phyloP scores from a whole-genome alignment of 2,329 filamentous ascomycete genomes.

The Colletotrichum tropicicola region DNA sequence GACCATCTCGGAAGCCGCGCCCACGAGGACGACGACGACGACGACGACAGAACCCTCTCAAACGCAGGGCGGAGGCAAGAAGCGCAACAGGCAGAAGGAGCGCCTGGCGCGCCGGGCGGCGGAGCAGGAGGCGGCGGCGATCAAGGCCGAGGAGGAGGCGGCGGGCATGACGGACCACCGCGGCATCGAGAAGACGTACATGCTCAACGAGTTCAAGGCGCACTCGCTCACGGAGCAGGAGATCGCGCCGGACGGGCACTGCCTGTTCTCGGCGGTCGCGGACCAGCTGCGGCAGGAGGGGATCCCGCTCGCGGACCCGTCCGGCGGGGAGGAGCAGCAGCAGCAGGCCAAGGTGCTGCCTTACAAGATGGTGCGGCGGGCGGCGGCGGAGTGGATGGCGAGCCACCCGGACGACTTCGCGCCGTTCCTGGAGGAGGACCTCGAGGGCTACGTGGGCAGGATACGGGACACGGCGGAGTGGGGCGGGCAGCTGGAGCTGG shows the following conservation, averaged over 20 bases:
- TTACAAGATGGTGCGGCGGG: slow-evolving; percentile 75
- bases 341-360: slow-evolving; percentile 37
- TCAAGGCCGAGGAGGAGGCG: slow-evolving; percentile 79
- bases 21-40: not conserved
- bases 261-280: slow-evolving; percentile 90
- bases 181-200: slow-evolving; percentile 72
- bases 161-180: slow-evolving; percentile 77
- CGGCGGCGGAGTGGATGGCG: slow-evolving; percentile 81
- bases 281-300: slow-evolving; percentile 74
- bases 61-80: slow-evolving; percentile 58
- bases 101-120: slow-evolving; percentile 88
- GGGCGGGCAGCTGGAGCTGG: slow-evolving; percentile 92
- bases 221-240: slow-evolving; percentile 77
- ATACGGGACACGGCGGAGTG: slow-evolving; percentile 92
- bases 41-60: slow-evolving; percentile 20
- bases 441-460: slow-evolving; percentile 77
- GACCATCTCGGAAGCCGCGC: not conserved
- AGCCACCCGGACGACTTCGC: slow-evolving; percentile 81
- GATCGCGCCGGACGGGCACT: slow-evolving; percentile 92
- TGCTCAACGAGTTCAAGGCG: slow-evolving; percentile 72
- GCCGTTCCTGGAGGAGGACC: slow-evolving; percentile 84
- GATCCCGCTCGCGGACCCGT: slow-evolving; percentile 47
- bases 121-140: slow-evolving; percentile 76
- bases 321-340: slow-evolving; percentile 8
- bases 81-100: slow-evolving; percentile 91